Percentiles rank a stretch among this genome's conserved stretches.
phyloP scores from a whole-genome alignment of 805 yeast species.

The Sporopachydermia lactativora region DNA sequence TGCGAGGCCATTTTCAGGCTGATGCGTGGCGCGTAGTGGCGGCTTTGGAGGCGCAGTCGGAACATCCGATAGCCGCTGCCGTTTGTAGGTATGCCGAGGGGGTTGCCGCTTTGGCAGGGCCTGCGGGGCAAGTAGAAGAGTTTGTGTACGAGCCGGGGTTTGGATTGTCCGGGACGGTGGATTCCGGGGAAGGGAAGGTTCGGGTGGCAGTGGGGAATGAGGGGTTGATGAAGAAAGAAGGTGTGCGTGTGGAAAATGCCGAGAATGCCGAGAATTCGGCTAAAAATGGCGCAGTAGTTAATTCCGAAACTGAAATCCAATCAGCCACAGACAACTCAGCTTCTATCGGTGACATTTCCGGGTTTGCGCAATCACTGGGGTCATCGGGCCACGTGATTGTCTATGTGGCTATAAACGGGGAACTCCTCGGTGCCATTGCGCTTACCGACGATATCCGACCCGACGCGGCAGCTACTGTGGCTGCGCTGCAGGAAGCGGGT shows the following conservation, averaged over 20 bases:
- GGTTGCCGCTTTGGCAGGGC: slow-evolving; percentile 1
- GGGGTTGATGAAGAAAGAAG: no score
- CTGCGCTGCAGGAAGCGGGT: slow-evolving; percentile 23
- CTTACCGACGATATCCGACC: slow-evolving; percentile 42
- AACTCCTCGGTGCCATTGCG: slow-evolving; percentile 43
- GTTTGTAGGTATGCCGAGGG: slow-evolving; percentile 28
- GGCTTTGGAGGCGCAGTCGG: slow-evolving; percentile 53
- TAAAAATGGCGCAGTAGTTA: neutral
- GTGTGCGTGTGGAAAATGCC: no score
- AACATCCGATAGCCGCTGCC: slow-evolving; percentile 82
- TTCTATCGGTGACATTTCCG: no score
- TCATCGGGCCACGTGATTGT: neutral
- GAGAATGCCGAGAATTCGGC: neutral
- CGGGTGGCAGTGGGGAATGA: neutral
- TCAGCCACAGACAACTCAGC: no score
- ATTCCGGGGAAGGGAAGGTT: neutral
- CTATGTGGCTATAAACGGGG: slow-evolving; percentile 36
- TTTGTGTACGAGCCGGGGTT: neutral
- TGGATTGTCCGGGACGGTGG: neutral
- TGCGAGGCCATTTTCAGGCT: slow-evolving; percentile 7
- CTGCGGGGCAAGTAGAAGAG: neutral
- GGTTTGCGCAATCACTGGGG: no score
- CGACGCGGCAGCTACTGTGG: slow-evolving; percentile 41
- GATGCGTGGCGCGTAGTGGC: slow-evolving; percentile 38
- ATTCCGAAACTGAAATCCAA: no score